Evolutionary conservation across 2,329 filamentous ascomycete genomes (phyloP), one percentile per base, ranked within the genome.

Genomic region (Epicoccum nigrum): DNA sequence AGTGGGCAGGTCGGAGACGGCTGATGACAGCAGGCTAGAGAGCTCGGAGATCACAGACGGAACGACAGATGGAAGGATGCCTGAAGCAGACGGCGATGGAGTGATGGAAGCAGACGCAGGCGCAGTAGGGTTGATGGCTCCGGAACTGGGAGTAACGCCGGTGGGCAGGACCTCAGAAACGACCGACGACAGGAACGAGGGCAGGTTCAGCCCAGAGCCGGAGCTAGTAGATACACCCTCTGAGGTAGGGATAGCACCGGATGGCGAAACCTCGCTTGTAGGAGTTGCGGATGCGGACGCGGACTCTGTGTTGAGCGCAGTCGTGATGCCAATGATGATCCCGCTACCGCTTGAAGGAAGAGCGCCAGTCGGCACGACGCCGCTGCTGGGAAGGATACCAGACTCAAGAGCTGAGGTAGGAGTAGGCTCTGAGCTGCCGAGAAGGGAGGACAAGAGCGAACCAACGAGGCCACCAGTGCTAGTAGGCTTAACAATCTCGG

Each of bases 281-380:
- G 58, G 45, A 9, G 54, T 59, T 7, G 53, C 46, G 11, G 42
- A 46, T 13, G 47, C 44, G n/a, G 37, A 39, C 9, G 32, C 32
- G 7, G 51, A 54, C 21, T 57, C 58, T 19, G 63, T 69, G 32
- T 68, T 68, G 16, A 72, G 51, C 11, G 69, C 68, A 7, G 69
- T 72, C 6, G 69, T 72, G 37, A 72, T 70, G 12, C 70, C 70
- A 48, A 73, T 68, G 8, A 69, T 45, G 39, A 72, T 72, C 9
- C 70, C 64, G 19, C 51, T 56, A 19, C 28, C 35, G 19, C 53
- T 57, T 1, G 42, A 42, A 11, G 32, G 12, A 15, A 34, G 35
- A 40, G 28, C 42, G 6, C 55, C 58, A 16, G 67, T 68, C 15
- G 67, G 63, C 19, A 61, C 55, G 9, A 68, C 55, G 20, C 63